A percentile compares a stretch with the other conserved stretches of the same genome.
Conservation (phyloP, 495 filamentous ascomycete genomes). For the Parmelia sp. region DNA sequence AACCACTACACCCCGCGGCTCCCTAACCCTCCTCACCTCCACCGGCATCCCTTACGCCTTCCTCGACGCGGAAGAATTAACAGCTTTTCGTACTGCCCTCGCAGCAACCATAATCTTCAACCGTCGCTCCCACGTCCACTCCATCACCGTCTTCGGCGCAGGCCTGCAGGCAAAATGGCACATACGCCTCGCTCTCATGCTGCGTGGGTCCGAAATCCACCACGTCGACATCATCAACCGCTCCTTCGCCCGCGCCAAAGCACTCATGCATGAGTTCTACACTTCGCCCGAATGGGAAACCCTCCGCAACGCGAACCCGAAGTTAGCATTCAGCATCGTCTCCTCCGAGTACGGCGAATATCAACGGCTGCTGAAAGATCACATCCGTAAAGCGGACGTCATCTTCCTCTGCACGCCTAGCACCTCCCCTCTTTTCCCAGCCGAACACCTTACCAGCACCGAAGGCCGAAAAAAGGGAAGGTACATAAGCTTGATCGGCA, state of each 20-base stretch:
- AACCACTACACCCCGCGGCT: constrained; percentile 65
- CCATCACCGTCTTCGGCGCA: constrained; percentile 78
- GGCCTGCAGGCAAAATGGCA: constrained; percentile 94
- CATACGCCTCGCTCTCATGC: constrained; percentile 69
- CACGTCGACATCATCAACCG: constrained; percentile 75
- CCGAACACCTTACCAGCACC: constrained; percentile 53
- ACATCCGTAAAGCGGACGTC: constrained; percentile 62
- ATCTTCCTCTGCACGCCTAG: constrained; percentile 79
- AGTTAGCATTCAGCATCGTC: constrained; percentile 63
- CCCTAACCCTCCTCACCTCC: constrained; percentile 65
- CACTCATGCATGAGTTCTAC: constrained; percentile 49
- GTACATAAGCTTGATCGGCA: constrained; percentile 75
- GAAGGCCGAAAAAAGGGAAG: constrained; percentile 69
- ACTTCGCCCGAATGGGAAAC: constrained; percentile 40
- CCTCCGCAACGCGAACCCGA: constrained; percentile 52
- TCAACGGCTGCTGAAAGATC: constrained; percentile 54
- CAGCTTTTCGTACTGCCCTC: constrained; percentile 89
- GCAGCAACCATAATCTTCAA: constrained; percentile 67
- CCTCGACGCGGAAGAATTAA: constrained; percentile 78
- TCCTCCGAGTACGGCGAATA: constrained; percentile 69
- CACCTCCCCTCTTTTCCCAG: constrained; percentile 55
- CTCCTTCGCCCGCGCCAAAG: constrained; percentile 55
- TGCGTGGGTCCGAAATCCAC: constrained; percentile 65
- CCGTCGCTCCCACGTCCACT: constrained; percentile 62
- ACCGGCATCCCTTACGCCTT: constrained; percentile 67